Percentiles rank a stretch among this genome's conserved stretches.
These are phyloP conservation scores for Xylariales sp. DNA, from an alignment of 2,329 filamentous ascomycete species.

Conservation along the genomic window DNA sequence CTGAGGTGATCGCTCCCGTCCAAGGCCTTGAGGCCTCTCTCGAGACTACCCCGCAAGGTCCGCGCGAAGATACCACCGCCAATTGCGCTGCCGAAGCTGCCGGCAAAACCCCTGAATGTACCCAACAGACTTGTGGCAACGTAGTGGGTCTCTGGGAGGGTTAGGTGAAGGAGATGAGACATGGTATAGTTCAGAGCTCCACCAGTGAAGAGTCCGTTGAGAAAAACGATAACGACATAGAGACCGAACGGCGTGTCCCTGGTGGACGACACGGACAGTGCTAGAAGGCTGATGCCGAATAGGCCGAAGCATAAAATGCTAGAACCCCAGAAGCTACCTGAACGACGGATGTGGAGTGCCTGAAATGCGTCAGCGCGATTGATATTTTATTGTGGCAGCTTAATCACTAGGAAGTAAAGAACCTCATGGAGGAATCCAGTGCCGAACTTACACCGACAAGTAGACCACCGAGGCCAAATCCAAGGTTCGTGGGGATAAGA, in stretches of 20 bases:
- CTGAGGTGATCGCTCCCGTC: conserved; percentile 52
- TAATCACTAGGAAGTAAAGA: not conserved
- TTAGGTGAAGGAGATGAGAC: conserved; percentile 81
- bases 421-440: not conserved
- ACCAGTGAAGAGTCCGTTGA: conserved; percentile 79
- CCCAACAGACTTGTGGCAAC: conserved; percentile 80
- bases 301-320: conserved; percentile 69
- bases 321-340: conserved; percentile 78
- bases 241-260: conserved; percentile 60
- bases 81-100: conserved; percentile 82
- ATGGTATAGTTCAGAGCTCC: conserved; percentile 83
- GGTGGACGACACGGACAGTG: conserved; percentile 66
- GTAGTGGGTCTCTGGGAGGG: conserved; percentile 73
- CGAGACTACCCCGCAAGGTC: conserved; percentile 65
- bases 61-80: conserved; percentile 81
- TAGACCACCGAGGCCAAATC: conserved; percentile 80
- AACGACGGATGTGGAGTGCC: conserved; percentile 78
- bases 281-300: conserved; percentile 70
- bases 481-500: conserved; percentile 83
- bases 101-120: conserved; percentile 85
- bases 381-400: not conserved
- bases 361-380: conserved; percentile 25
- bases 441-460: conserved; percentile 66
- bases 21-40: conserved; percentile 64
- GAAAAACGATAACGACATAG: conserved; percentile 71